phyloP scores from a whole-genome alignment of 208 protist species.

The Acanthamoeba culbertsoni region DNA sequence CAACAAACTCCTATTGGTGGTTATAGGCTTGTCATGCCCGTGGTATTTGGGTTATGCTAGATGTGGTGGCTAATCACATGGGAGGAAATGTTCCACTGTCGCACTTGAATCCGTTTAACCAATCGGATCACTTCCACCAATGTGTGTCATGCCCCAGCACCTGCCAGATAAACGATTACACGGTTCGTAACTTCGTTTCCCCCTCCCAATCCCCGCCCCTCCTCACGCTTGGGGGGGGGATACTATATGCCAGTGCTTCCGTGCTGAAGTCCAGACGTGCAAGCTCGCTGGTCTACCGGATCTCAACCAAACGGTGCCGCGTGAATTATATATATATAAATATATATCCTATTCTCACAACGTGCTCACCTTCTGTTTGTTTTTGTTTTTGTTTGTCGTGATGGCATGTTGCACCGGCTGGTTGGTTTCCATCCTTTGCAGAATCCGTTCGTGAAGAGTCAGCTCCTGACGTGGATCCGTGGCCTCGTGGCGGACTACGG shows the following conservation, averaged over 20 bases:
- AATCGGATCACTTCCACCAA: conserved; percentile 74
- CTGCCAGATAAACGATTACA: conserved; percentile 78
- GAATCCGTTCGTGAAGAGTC: conserved; percentile 70
- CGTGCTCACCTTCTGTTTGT: too few relatives aligned
- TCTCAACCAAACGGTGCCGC: conserved; percentile 63
- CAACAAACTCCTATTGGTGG: neutral
- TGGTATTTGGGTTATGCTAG: conserved; percentile 85
- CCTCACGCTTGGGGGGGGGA: too few relatives aligned
- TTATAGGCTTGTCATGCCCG: conserved; percentile 73
- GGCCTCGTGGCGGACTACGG: conserved; percentile 67
- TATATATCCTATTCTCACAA: neutral
- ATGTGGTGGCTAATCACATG: conserved; percentile 85
- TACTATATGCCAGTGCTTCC: neutral
- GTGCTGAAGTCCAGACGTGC: conserved; percentile 64
- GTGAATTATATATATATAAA: neutral
- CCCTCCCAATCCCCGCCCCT: neutral
- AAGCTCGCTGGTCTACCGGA: conserved; percentile 70
- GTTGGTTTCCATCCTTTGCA: too few relatives aligned
- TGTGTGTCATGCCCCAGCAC: conserved; percentile 59
- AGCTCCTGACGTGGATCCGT: conserved; percentile 73
- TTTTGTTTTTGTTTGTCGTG: too few relatives aligned
- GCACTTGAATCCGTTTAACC: conserved; percentile 77
- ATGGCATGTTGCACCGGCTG: too few relatives aligned
- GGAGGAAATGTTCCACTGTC: conserved; percentile 44
- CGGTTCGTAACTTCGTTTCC: neutral